phyloP scores from a whole-genome alignment of 176 grass and related monocot genomes.

The Eragrostis curvula region DNA sequence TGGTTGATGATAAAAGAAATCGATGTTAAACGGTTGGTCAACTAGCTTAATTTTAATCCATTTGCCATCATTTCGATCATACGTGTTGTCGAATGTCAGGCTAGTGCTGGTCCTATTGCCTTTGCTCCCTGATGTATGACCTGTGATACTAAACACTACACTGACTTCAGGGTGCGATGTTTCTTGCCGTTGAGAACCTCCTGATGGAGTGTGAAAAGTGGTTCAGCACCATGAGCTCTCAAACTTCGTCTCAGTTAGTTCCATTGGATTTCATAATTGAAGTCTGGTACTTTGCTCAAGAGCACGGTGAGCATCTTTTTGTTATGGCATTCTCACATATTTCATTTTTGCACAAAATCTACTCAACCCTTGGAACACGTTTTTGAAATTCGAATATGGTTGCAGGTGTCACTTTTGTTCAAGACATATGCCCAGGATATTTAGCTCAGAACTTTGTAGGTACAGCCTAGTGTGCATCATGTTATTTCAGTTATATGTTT shows the following conservation, averaged over 20 bases:
- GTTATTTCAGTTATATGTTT: not conserved
- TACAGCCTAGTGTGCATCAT: constrained; percentile 37
- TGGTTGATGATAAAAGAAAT: not conserved
- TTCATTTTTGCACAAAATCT: not conserved
- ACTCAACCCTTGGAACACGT: not conserved
- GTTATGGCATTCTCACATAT: not conserved
- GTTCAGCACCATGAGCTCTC: constrained; percentile 42
- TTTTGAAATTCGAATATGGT: constrained; percentile 12
- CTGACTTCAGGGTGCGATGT: constrained; percentile 57
- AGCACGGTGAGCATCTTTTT: constrained; percentile 34
- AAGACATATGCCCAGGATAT: constrained; percentile 54
- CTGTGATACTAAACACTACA: not conserved
- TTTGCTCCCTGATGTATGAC: not conserved
- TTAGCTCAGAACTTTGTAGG: constrained; percentile 77
- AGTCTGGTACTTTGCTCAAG: constrained; percentile 44
- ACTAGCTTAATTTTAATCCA: not conserved
- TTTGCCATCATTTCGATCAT: not conserved
- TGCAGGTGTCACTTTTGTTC: constrained; percentile 59
- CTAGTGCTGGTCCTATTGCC: constrained; percentile 7
- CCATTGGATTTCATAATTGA: constrained; percentile 48
- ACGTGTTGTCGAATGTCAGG: not conserved
- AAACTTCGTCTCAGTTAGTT: not conserved
- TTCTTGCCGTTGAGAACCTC: constrained; percentile 67
- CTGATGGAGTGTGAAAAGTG: constrained; percentile 58
- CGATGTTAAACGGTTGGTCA: too few species aligned